Evolutionary conservation across 495 filamentous ascomycete species (phyloP).

Genomic region (Hypoxylon crocopeplum): DNA sequence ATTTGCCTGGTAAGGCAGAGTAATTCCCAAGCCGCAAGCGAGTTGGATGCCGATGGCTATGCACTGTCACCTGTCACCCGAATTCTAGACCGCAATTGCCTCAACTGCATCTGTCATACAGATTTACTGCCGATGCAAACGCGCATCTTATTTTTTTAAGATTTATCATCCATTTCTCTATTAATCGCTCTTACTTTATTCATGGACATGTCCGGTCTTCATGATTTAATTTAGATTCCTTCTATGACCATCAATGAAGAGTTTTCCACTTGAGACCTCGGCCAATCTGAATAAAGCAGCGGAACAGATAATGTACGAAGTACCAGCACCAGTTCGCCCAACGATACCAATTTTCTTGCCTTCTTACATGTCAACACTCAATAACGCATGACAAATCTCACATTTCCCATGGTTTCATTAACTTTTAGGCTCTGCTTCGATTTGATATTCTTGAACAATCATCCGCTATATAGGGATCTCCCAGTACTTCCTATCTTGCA

Average conservation of each 20-base stretch:
- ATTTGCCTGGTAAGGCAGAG: too few relatives aligned
- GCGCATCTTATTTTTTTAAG: too few relatives aligned
- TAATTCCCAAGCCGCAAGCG: too few relatives aligned
- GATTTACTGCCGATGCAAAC: too few relatives aligned
- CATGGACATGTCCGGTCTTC: too few relatives aligned
- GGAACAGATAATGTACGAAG: slow-evolving; percentile 43
- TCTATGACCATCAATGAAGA: slow-evolving; percentile 54
- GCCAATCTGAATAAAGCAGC: slow-evolving; percentile 50
- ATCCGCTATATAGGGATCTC: not conserved
- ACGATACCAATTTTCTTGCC: slow-evolving; percentile 51
- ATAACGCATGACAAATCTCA: slow-evolving; percentile 73
- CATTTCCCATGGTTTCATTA: slow-evolving; percentile 65
- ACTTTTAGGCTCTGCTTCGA: slow-evolving; percentile 42
- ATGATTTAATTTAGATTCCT: too few relatives aligned
- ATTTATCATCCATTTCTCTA: too few relatives aligned
- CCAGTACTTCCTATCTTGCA: slow-evolving; percentile 36
- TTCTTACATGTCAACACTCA: slow-evolving; percentile 42
- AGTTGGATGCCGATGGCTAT: too few relatives aligned
- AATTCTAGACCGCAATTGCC: too few relatives aligned
- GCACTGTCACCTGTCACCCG: too few relatives aligned
- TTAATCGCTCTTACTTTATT: too few relatives aligned
- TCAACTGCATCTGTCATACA: too few relatives aligned
- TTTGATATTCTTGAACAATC: slow-evolving; percentile 24
- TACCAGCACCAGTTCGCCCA: slow-evolving; percentile 57
- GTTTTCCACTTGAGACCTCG: slow-evolving; percentile 42